phyloP scores from a whole-genome alignment of 495 filamentous ascomycete species.

The Aspergillus haitiensis region DNA sequence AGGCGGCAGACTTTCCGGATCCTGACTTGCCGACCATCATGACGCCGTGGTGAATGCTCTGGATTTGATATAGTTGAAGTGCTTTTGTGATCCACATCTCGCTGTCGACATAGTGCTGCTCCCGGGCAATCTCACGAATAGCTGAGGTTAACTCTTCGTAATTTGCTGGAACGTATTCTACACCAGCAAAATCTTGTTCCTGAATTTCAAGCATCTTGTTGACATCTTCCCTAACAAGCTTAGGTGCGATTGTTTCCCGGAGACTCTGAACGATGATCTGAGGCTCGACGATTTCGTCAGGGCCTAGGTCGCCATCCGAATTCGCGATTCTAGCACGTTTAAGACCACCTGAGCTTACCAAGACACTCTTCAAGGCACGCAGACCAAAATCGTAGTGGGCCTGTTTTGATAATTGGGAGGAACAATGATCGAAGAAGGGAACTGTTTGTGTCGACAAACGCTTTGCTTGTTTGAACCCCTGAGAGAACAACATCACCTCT shows the following conservation, averaged over 20 bases:
- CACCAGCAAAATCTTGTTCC: conserved; percentile 81
- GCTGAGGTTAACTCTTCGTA: conserved; percentile 74
- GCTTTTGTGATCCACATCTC: conserved; percentile 97
- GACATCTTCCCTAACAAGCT: conserved; percentile 88
- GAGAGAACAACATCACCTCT: conserved; percentile 99
- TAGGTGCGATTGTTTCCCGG: conserved; percentile 96
- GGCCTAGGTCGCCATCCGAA: conserved; percentile 55
- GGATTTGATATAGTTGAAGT: conserved; percentile 94
- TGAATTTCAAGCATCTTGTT: conserved; percentile 85
- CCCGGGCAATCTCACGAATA: conserved; percentile 76
- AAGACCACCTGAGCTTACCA: conserved; percentile 93
- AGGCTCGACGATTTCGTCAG: conserved; percentile 81
- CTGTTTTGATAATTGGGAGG: conserved; percentile 80
- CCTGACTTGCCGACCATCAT: conserved; percentile 99
- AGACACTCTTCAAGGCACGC: conserved; percentile 95
- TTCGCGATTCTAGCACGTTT: conserved; percentile 78
- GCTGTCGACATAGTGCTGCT: conserved; percentile 81
- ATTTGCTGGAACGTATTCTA: conserved; percentile 88
- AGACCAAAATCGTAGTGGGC: conserved; percentile 99
- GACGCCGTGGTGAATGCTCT: conserved; percentile 95
- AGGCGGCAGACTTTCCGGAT: conserved; percentile 90
- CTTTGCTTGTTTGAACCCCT: conserved; percentile 96
- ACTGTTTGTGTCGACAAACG: conserved; percentile 89
- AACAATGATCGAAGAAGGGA: conserved; percentile 94
- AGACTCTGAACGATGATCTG: conserved; percentile 99